phyloP scores from a whole-genome alignment of 73 alveolate genomes.

The Blepharisma japonicum region DNA sequence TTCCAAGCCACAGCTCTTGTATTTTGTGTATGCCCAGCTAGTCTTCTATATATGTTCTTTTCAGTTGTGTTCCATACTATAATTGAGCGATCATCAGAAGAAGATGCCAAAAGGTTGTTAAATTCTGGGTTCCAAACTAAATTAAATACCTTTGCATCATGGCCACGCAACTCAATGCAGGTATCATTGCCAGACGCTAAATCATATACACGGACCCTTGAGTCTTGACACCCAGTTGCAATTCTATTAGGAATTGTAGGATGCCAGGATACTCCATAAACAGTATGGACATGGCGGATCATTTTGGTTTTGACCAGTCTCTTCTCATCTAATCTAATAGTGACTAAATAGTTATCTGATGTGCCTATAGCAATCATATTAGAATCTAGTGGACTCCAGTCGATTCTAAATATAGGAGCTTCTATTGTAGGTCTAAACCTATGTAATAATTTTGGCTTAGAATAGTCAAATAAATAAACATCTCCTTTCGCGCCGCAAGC shows the following conservation, averaged over 20 bases:
- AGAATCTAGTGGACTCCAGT: conserved; percentile 38
- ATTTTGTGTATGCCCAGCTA: conserved; percentile 76
- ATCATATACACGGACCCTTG: conserved; percentile 56
- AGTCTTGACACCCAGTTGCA: conserved; percentile 64
- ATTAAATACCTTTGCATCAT: conserved; percentile 57
- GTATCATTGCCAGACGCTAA: conserved; percentile 25
- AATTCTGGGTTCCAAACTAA: conserved; percentile 54
- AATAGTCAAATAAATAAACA: background rate
- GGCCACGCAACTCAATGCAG: conserved; percentile 46
- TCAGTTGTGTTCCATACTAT: conserved; percentile 60
- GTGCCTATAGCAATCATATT: conserved; percentile 53
- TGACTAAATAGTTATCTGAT: conserved; percentile 43
- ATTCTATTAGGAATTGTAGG: conserved; percentile 43
- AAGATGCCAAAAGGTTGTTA: conserved; percentile 62
- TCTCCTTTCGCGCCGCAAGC: conserved; percentile 8
- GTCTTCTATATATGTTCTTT: conserved; percentile 29
- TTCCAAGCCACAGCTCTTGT: conserved; percentile 73
- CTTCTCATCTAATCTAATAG: conserved; percentile 38
- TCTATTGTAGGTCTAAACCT: conserved; percentile 2
- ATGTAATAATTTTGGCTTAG: background rate
- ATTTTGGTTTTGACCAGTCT: conserved; percentile 39
- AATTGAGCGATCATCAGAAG: conserved; percentile 75
- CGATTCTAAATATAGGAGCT: conserved; percentile 37
- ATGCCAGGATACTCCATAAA: conserved; percentile 62
- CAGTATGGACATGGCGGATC: conserved; percentile 42